Evolutionary conservation across 768 basidiomycete species (phyloP).

Genomic region (Russula dissimulans): DNA sequence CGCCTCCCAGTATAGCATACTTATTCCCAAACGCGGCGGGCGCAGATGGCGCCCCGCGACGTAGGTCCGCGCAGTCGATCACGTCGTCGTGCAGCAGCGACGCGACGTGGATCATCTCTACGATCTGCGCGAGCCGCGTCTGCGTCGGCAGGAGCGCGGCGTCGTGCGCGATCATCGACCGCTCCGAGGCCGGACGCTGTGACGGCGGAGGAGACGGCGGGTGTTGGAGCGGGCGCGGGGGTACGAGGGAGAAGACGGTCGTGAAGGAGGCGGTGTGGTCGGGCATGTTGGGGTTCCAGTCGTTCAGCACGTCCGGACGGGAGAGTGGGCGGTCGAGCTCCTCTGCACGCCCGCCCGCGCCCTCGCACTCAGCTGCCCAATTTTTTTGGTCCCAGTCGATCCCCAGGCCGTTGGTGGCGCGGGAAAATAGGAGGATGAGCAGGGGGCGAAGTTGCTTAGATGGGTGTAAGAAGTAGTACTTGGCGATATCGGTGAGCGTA

Average conservation of each 20-base stretch:
- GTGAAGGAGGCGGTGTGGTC: constrained; percentile 65
- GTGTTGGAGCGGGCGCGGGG: constrained; percentile 35
- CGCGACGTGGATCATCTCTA: constrained; percentile 97
- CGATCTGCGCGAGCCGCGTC: constrained; percentile 85
- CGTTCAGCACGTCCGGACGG: constrained; percentile 73
- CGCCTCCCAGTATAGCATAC: constrained; percentile 86
- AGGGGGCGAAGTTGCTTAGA: constrained; percentile 89
- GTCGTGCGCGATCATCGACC: constrained; percentile 27
- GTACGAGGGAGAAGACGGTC: constrained; percentile 39
- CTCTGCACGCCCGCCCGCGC: constrained; percentile 41
- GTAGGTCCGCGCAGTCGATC: constrained; percentile 61
- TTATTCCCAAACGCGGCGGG: constrained; percentile 85
- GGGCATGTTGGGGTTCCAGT: constrained; percentile 84
- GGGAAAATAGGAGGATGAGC: constrained; percentile 80
- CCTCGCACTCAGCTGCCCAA: constrained; percentile 53
- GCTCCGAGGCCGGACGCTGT: constrained; percentile 18
- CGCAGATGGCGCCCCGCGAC: constrained; percentile 60
- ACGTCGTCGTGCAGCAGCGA: constrained; percentile 91
- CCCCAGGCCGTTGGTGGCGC: constrained; percentile 89
- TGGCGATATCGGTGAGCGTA: constrained; percentile 75
- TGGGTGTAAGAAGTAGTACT: constrained; percentile 84
- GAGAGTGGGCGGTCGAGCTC: constrained; percentile 76
- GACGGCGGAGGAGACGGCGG: constrained; percentile 28
- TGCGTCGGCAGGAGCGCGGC: constrained; percentile 72
- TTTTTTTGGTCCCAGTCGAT: constrained; percentile 48